Evolutionary conservation across 768 basidiomycete genomes (phyloP), one percentile per base, ranked within the genome.

Genomic region (Lactifluus hygrophoroides): DNA sequence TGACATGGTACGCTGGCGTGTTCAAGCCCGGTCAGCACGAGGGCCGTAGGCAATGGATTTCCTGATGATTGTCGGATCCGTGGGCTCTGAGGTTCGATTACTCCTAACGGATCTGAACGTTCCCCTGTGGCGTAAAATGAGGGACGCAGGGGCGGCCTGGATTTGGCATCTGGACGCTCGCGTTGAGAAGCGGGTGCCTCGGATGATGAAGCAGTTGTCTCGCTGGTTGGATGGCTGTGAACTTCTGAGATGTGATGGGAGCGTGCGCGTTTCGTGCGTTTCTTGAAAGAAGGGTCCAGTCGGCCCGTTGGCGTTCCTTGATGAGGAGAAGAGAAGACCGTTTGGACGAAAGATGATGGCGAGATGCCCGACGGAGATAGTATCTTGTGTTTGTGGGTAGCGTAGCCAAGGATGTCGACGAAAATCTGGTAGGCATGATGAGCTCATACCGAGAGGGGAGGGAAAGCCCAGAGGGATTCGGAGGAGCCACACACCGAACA

Each of bases 21-120:
- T 66, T 90, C 88, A n/a, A 91, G 75, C 0, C 86, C 85, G 3
- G 86, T 80, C 7, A 88, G 68, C 3, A 90, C 84, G 3, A 90
- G 70, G 3, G 80, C 87, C 49, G 75, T 73, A 1, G 88, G 85
- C 0, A 71, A 76, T 21, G 71, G 60, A 23, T 57, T 61, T 17
- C 64, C 69, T 13, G 52, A 34, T 5, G 61, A 27, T 19, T 28
- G 51, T 45, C 13, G 43, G 17, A 32, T 10, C 25, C 21, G 43
- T 56, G 54, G 23, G 7, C 37, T n/a, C 30, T 60, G 46, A 46
- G 48, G 44, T 3, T 51, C 59, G 23, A 45, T 10, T 2, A 45
- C 7, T 32, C 43, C 48, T n/a, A 54, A 60, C 3, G 51, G 53
- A 61, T 48, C 60, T 63, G 23, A 64, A 32, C 28, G 70, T 64